Conservation (phyloP, 2,329 filamentous ascomycete species). For the Penicillium psychrosexuale region DNA sequence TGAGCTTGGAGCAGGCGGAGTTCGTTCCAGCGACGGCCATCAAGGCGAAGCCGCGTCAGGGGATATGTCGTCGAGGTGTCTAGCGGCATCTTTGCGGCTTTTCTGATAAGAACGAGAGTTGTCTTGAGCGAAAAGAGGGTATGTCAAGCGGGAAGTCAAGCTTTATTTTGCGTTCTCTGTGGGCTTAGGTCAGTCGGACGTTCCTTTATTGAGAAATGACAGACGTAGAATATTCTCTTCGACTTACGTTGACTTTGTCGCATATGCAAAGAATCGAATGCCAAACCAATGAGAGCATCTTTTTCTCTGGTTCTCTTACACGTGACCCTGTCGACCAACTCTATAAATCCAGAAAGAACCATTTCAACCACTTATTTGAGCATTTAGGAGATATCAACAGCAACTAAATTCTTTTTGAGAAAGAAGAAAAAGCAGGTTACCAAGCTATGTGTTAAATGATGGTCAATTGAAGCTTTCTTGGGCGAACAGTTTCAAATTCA, state of each 20-base stretch:
- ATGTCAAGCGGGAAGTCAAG: not conserved
- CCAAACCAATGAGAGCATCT: conserved; percentile 1
- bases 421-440: not conserved
- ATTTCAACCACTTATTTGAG: not conserved
- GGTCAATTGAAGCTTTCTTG: not conserved
- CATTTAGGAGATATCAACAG: not conserved
- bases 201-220: not conserved
- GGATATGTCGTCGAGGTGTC: conserved; percentile 90
- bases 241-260: conserved; percentile 3
- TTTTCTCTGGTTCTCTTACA: conserved; percentile 7
- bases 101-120: not conserved
- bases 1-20: conserved; percentile 83
- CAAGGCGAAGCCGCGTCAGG: conserved; percentile 77
- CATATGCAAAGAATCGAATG: not conserved
- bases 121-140: not conserved
- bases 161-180: not conserved
- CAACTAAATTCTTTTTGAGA: no score
- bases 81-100: conserved; percentile 68
- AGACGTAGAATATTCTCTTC: not conserved
- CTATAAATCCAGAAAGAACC: not conserved
- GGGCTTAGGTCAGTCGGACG: not conserved
- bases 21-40: conserved; percentile 93
- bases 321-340: not conserved
- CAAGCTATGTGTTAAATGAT: rapidly evolving
- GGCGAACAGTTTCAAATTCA: not conserved